Base-by-base conservation (phyloP, 352 stramenopile genomes). In the Phytophthora europaea region DNA sequence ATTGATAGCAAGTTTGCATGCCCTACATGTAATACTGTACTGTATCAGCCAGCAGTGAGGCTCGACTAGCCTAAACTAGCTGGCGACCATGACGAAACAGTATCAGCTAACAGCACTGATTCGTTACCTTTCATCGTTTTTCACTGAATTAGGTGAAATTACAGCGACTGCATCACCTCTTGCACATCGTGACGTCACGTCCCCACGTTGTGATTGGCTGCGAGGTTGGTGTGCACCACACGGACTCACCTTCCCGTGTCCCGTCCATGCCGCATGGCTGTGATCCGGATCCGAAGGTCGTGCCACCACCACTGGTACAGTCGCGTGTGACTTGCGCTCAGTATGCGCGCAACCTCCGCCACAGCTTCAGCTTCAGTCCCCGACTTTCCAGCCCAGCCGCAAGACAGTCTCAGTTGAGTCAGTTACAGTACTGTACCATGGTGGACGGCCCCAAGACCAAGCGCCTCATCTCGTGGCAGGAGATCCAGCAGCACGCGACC, bases 401-500 rank as follows among this genome's bases (percentile, higher is more conserved):
- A 75, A 61, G 45, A 62, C 50, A 59, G 55, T 45, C 56, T 28
- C 31, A 16, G 34, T 51, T 53, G 40, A 20, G 50, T 51, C 31
- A 55, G 57, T 16, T 52, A 43, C 2, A 15, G n/a, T n/a, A n/a
- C n/a, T n/a, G n/a, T 13, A 62, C 23, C 28, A 94, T 94, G 86
- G 86, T 94, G 63, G 86, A 94, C 78, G 75, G 75, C 26, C 73
- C 71, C 23, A 92, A 92, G 77, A 77, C 80, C 31, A 78, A 73
- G 33, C 86, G 84, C 61, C 73, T 91, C 61, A 88, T 97, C 67
- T 92, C 87, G 66, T 93, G 84, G 85, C 79, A 84, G 47, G 85
- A 97, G 67, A 78, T 98, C 50, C 75, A 79, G 45, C 79, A 93
- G 78, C 92, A 98, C 81, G 86, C 88, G 43, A 86, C 79, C 61